Evolutionary conservation across 164 flowering plant species (phyloP), one percentile per base, ranked within the genome.

Genomic region (Malania oleifera): DNA sequence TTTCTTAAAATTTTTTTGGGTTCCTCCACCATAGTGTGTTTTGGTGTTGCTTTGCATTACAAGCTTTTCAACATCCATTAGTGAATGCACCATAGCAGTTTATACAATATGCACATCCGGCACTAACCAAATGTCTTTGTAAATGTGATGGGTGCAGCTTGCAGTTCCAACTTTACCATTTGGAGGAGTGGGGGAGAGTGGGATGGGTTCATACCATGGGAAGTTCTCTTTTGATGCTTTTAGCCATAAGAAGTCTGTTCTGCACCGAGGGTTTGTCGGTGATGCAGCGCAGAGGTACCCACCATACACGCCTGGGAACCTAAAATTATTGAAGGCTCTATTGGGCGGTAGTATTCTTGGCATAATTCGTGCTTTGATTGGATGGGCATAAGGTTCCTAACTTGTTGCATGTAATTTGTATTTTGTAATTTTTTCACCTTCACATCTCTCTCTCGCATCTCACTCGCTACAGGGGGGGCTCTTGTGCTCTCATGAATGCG

Each of bases 141-240:
- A n/a, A n/a, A n/a, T n/a, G 43, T 65, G 48, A 31, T 57, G 60
- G n/a, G 11, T 78, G 78, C 92, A 91, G 98, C 72, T 85, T 61
- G 69, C 86, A 0, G 68, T 63, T 49, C 71, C 39, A 58, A 65
- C 67, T 26, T 57, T 91, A 56, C 98, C 98, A 38, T 89, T 92
- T 69, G 98, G 98, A 64, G 98, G 98, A 57, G 98, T 89, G 10
- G 91, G 85, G 17, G 95, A 83, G 69, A 91, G 98, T 68, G 97
- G 97, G 47, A 80, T 73, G 61, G 97, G 96, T 43, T 22, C 84
- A n/a, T 91, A 84, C 74, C 93, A 91, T 56, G 96, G 96, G 12
- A 91, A 91, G 60, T 80, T 82, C 73, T 86, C 95, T 18, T 86
- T 86, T 27, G 91, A 91, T 57, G 82, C 91, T 37, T 88, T 91